Conservation (phyloP, 768 basidiomycete species). For the Mrakia gelida region DNA sequence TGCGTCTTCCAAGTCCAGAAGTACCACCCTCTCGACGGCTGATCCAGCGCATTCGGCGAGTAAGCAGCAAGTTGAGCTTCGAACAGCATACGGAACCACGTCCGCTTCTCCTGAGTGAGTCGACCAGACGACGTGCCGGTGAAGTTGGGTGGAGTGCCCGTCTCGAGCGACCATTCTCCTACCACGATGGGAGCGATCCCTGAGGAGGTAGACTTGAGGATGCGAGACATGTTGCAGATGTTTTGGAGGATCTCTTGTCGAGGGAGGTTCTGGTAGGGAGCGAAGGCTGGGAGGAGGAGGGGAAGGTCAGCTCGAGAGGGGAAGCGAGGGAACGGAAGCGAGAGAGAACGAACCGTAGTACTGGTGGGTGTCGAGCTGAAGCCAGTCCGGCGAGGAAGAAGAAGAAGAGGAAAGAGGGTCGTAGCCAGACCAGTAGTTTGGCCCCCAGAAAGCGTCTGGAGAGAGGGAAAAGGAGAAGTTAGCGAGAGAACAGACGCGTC, state of each 20-base stretch:
- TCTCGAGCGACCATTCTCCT: constrained; percentile 45
- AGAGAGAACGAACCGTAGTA: constrained; percentile 39
- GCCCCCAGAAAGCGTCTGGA: constrained; percentile 42
- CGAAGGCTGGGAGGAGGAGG: constrained; percentile 28
- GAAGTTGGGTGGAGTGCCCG: constrained; percentile 36
- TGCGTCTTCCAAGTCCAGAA: constrained; percentile 43
- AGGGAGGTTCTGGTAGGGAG: constrained; percentile 39
- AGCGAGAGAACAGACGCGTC: background rate
- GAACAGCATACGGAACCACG: constrained; percentile 43
- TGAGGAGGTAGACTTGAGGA: constrained; percentile 23
- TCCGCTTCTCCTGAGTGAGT: constrained; percentile 37
- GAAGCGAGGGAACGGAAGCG: background rate
- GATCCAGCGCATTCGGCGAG: constrained; percentile 35
- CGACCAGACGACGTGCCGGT: background rate
- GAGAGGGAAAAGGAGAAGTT: background rate
- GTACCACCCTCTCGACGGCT: constrained; percentile 41
- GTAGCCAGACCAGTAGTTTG: constrained; percentile 41
- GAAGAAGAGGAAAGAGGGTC: constrained; percentile 32
- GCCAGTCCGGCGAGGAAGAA: constrained; percentile 10
- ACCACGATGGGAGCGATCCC: constrained; percentile 35
- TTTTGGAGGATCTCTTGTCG: constrained; percentile 37
- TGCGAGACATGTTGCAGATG: constrained; percentile 25
- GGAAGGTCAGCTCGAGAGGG: background rate
- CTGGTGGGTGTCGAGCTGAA: constrained; percentile 37
- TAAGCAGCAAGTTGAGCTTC: constrained; percentile 43